Evolutionary conservation across 495 filamentous ascomycete genomes (phyloP).

Genomic region (Penicillium odoratum): DNA sequence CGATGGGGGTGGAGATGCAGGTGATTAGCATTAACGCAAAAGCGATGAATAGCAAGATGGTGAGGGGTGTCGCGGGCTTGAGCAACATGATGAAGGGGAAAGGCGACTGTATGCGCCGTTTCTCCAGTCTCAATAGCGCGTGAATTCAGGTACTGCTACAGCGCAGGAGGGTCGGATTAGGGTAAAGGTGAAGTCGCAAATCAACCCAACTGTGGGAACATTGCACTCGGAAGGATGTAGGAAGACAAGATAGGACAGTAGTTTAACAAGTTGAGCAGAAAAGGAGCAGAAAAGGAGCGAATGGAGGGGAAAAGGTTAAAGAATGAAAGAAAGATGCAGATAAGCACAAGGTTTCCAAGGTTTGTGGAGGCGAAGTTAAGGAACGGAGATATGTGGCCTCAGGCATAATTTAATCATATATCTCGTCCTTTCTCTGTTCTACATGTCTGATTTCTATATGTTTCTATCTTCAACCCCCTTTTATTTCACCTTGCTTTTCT

Average conservation of each 20-base stretch:
- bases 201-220: constrained; percentile 19
- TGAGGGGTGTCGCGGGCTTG: constrained; percentile 90
- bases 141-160: constrained; percentile 7
- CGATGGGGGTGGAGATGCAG: constrained; percentile 90
- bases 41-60: constrained; percentile 78
- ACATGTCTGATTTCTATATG: not conserved
- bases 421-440: not conserved
- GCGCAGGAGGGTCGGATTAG: not conserved
- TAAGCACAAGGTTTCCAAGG: not conserved
- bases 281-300: not conserved
- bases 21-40: constrained; percentile 84
- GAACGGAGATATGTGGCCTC: not conserved
- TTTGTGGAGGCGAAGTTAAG: not conserved
- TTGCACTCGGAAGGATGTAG: constrained; percentile 9
- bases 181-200: constrained; percentile 3
- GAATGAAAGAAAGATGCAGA: constrained; percentile 1
- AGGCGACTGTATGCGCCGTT: constrained; percentile 18
- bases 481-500: too few relatives aligned
- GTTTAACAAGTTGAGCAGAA: not conserved
- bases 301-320: not conserved
- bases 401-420: not conserved
- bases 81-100: constrained; percentile 53
- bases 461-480: not conserved
- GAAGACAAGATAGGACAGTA: not conserved
- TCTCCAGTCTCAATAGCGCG: constrained; percentile 15